These are phyloP conservation scores for Blastobotrys petasosporus DNA, from an alignment of 1,139 yeast genomes.

Conservation along the genomic window DNA sequence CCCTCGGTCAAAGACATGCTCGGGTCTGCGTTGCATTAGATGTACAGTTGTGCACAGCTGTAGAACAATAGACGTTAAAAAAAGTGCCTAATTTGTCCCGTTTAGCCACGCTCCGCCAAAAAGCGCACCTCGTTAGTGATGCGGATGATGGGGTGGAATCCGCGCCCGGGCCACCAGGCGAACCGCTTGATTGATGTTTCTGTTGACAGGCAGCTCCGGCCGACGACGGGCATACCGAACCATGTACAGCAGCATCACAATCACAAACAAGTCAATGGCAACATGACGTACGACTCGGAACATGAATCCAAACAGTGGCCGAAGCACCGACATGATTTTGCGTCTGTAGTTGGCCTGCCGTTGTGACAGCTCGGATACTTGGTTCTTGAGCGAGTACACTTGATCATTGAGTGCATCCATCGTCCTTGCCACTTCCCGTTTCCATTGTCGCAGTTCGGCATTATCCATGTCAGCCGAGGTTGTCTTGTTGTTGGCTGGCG, in stretches of 20 bases:
- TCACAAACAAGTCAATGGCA: conserved; percentile 10
- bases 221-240: conserved; percentile 9
- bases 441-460: conserved; percentile 25
- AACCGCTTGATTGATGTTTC: no score
- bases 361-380: conserved; percentile 12
- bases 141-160: no score
- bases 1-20: no score
- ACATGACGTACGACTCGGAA: conserved; percentile 9
- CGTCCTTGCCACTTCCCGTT: conserved; percentile 29
- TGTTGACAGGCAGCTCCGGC: neutral
- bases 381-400: conserved; percentile 17
- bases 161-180: no score
- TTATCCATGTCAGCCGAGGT: conserved; percentile 7
- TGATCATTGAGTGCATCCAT: conserved; percentile 30
- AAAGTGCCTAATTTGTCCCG: no score
- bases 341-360: neutral
- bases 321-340: neutral
- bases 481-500: conserved; percentile 1
- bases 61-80: no score
- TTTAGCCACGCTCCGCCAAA: no score
- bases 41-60: no score
- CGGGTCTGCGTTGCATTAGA: no score
- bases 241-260: conserved; percentile 7
- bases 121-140: no score
- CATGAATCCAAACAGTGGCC: neutral